Conservation (phyloP, 148 eudicot genomes). For the Silene latifolia region DNA sequence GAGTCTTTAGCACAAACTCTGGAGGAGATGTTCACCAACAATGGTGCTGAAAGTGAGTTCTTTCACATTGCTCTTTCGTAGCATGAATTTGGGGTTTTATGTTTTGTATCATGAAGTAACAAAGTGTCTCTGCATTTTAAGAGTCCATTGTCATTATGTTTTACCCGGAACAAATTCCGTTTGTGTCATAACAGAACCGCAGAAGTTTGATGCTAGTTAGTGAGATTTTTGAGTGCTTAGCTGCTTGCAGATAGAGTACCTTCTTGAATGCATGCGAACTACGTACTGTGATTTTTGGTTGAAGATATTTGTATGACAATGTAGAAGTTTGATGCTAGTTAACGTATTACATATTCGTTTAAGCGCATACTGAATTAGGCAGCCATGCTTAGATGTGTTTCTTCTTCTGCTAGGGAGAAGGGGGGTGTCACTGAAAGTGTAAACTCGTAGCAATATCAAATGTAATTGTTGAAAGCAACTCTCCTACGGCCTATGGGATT, state of each 20-base stretch:
- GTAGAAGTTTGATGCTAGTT: no score
- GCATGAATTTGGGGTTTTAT: background rate
- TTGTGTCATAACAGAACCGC: background rate
- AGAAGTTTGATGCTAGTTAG: background rate
- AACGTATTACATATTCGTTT: no score
- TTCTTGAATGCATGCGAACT: no score
- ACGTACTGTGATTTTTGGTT: no score
- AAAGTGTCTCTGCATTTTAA: no score
- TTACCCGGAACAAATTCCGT: background rate
- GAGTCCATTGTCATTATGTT: background rate
- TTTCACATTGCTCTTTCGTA: slow-evolving; percentile 5
- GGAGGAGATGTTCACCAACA: slow-evolving; percentile 71
- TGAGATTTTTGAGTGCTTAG: background rate
- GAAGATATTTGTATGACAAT: no score
- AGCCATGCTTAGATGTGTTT: no score
- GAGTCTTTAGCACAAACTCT: slow-evolving; percentile 59
- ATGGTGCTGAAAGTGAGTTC: slow-evolving; percentile 51
- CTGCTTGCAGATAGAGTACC: background rate
- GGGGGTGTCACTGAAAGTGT: background rate
- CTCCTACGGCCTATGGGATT: background rate
- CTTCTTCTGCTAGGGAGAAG: background rate
- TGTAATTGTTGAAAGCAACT: background rate
- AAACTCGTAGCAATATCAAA: background rate
- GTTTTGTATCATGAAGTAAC: background rate
- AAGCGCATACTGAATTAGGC: no score